Evolutionary conservation across 2,329 filamentous ascomycete species (phyloP).

Genomic region (Cyanodermella asteris): DNA sequence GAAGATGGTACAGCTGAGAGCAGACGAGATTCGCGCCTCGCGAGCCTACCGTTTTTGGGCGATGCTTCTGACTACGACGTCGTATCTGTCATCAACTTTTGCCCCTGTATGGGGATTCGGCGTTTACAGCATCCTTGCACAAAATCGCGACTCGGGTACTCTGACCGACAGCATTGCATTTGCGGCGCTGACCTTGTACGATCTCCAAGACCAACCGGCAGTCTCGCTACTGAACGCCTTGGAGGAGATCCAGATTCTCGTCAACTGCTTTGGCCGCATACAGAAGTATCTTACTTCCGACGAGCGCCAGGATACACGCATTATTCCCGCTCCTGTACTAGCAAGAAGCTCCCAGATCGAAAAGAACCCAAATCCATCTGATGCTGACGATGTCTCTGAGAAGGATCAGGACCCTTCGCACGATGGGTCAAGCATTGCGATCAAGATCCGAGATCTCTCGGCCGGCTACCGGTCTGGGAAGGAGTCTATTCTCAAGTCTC

Average conservation of each 20-base stretch:
- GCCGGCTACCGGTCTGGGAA: constrained; percentile 12
- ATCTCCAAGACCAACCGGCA: constrained; percentile 24
- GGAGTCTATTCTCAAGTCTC: constrained; percentile 18
- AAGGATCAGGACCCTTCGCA: too few relatives aligned
- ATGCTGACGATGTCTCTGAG: constrained; percentile 4
- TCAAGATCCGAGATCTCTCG: constrained; percentile 2
- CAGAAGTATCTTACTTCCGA: constrained; percentile 22
- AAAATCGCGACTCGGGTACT: constrained; percentile 12
- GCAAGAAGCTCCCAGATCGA: background rate
- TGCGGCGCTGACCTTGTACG: constrained; percentile 25
- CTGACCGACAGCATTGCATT: constrained; percentile 22
- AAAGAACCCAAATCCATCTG: constrained; percentile 1
- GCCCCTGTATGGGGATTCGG: constrained; percentile 12
- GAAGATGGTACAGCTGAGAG: constrained; percentile 17
- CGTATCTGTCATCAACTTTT: too few relatives aligned
- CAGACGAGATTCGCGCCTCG: constrained; percentile 20
- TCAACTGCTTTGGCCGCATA: constrained; percentile 25
- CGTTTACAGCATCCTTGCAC: constrained; percentile 20
- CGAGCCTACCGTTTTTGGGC: constrained; percentile 15
- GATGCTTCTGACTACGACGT: constrained; percentile 8
- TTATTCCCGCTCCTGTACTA: constrained; percentile 4
- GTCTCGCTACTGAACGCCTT: constrained; percentile 23
- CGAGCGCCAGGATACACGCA: constrained; percentile 10
- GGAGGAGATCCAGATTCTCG: constrained; percentile 20
- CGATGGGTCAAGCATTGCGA: too few relatives aligned